Evolutionary conservation across 2,329 filamentous ascomycete genomes (phyloP), one percentile per base, ranked within the genome.

Genomic region (Chalaropsis thielavioides): DNA sequence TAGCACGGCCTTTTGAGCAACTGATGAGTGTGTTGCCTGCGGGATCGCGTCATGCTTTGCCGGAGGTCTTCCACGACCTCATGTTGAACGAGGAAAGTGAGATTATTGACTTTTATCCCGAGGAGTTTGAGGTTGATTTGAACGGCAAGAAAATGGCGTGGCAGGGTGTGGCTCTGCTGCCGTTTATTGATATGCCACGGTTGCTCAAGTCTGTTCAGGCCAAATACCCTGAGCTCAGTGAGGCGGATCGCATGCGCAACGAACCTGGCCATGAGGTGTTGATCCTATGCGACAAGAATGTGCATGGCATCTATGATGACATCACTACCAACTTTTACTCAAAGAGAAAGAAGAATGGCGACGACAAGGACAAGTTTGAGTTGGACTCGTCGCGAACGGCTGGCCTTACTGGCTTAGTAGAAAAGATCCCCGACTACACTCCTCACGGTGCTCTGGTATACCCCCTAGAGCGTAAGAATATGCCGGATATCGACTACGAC

Each of bases 91-190:
- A 88, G 15, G 85, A 95, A 58, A 96, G 91, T 71, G 86, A 91
- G 60, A 97, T 99, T 70, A 90, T 96, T 69, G 92, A 99, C 73
- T 99, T 99, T 74, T 99, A 99, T 71, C 95, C 95, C 0, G 88
- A 92, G 72, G 90, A 96, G 27, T 99, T 99, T 70, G 85, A 88
- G 17, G 83, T 97, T 63, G 94, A 99, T 74, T 77, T 97, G 51
- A 99, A 99, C 69, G 94, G 94, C 64, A 97, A 97, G 78, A 99
- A 97, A 73, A 95, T 96, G 76, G 90, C 91, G 0, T 99, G 95
- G 94, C 92, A 97, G 74, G 94, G 94, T 68, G 88, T 99, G 63
- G 91, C 90, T 2, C 79, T 99, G 22, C 80, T 99, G 41, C 94
- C 94, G 0, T 99, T 97, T 74, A 99, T 99, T 71, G 92, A 99